Evolutionary conservation across 2,329 filamentous ascomycete species (phyloP).

Genomic region (Alternaria angustiovoidea): DNA sequence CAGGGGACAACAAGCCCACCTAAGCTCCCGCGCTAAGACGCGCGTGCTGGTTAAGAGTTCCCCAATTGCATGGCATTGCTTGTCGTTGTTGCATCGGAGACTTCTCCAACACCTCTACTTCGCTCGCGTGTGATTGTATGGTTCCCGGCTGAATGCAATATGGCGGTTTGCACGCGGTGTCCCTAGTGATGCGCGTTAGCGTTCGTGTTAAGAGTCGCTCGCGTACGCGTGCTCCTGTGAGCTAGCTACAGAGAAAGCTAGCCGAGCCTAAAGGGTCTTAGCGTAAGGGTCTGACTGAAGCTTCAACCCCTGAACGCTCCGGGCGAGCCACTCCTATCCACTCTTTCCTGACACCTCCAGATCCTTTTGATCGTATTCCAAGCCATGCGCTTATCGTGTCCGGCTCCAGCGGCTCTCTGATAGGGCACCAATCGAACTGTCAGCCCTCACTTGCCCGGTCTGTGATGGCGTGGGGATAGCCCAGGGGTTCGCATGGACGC

Average conservation of each 20-base stretch:
- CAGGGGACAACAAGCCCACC: slow-evolving; percentile 27
- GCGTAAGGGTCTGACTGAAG: slow-evolving; percentile 19
- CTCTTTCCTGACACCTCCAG: slow-evolving; percentile 20
- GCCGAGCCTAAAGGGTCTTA: slow-evolving; percentile 18
- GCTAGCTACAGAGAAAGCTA: slow-evolving; percentile 16
- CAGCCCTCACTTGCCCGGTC: slow-evolving; percentile 23
- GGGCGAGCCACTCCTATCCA: slow-evolving; percentile 28
- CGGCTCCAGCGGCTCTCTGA: slow-evolving; percentile 14
- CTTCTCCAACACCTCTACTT: neutral
- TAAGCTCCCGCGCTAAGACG: slow-evolving; percentile 33
- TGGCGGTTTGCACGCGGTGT: neutral
- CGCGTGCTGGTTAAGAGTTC: slow-evolving; percentile 15
- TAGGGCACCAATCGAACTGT: slow-evolving; percentile 15
- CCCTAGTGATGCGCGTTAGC: slow-evolving; percentile 2
- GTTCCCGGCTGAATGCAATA: neutral
- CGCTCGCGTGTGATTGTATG: neutral
- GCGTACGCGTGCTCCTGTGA: slow-evolving; percentile 10
- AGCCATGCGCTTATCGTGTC: slow-evolving; percentile 27
- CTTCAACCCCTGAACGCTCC: slow-evolving; percentile 18
- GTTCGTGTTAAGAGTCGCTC: slow-evolving; percentile 18
- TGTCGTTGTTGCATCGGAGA: slow-evolving; percentile 11
- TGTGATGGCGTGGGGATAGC: slow-evolving; percentile 21
- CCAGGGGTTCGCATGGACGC: slow-evolving; percentile 25
- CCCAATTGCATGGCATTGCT: slow-evolving; percentile 37
- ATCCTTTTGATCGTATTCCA: slow-evolving; percentile 25